Evolutionary conservation across 2,329 filamentous ascomycete genomes (phyloP).

Genomic region (Thermomyces lanuginosus): DNA sequence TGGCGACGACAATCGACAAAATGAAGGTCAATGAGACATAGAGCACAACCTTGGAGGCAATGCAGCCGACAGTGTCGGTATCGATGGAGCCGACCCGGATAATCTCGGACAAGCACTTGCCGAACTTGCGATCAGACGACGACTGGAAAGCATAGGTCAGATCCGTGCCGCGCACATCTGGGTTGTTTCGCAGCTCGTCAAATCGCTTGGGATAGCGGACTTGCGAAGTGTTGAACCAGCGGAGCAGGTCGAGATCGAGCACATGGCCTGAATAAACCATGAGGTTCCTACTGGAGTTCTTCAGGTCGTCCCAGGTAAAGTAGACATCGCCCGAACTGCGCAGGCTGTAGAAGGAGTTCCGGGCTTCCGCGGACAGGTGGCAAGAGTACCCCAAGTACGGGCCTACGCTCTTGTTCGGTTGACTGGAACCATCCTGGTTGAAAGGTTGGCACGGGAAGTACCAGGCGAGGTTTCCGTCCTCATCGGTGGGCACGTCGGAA

Average conservation of each 20-base stretch:
- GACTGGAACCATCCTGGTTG: conserved; percentile 79
- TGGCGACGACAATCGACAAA: conserved; percentile 66
- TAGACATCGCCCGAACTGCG: conserved; percentile 68
- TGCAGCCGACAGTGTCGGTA: conserved; percentile 90
- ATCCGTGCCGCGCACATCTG: conserved; percentile 63
- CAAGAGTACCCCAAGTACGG: conserved; percentile 78
- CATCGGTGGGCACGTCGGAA: conserved; percentile 67
- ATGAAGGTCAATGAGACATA: conserved; percentile 90
- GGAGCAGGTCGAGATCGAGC: conserved; percentile 70
- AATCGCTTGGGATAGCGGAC: conserved; percentile 63
- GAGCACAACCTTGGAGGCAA: conserved; percentile 89
- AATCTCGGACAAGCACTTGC: conserved; percentile 77
- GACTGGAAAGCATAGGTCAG: conserved; percentile 78
- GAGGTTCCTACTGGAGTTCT: conserved; percentile 73
- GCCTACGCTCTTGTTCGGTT: conserved; percentile 55
- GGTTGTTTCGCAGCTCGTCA: conserved; percentile 57
- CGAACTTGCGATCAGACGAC: conserved; percentile 60
- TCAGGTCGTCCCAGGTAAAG: conserved; percentile 89
- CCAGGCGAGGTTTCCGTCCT: conserved; percentile 65
- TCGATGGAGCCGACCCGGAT: conserved; percentile 94
- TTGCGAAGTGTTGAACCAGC: conserved; percentile 76
- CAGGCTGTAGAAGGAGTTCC: conserved; percentile 62
- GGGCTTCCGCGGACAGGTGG: conserved; percentile 56
- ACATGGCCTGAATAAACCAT: conserved; percentile 91
- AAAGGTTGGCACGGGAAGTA: conserved; percentile 89